A percentile compares a stretch with the other conserved stretches of the same genome.
These are phyloP conservation scores for Phytophthora meadii DNA, from an alignment of 352 stramenopile species.

Conservation along the genomic window DNA sequence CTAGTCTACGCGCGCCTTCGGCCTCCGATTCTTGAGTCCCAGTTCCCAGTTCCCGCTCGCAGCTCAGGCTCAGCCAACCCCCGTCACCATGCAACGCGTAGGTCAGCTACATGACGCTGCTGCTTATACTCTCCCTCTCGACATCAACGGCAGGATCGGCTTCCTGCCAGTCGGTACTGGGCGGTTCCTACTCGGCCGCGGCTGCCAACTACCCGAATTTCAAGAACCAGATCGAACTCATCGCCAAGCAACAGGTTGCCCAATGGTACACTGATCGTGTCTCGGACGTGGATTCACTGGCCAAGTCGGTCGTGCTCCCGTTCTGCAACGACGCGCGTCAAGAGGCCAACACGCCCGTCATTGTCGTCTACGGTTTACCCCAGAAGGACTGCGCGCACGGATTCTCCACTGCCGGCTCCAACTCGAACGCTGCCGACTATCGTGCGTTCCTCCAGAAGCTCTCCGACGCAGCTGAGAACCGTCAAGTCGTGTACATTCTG, in stretches of 20 bases:
- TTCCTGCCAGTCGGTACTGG: conserved; percentile 16
- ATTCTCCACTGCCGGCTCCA: conserved; percentile 46
- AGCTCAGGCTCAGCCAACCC: no score
- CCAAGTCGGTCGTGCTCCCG: conserved; percentile 31
- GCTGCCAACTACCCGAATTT: conserved; percentile 41
- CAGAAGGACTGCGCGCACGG: conserved; percentile 63
- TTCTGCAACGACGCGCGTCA: conserved; percentile 17
- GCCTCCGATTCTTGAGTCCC: no score
- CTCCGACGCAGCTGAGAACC: conserved; percentile 33
- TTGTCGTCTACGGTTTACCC: conserved; percentile 69
- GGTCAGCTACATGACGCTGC: conserved; percentile 24
- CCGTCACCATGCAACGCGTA: conserved; percentile 24
- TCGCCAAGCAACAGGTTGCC: conserved; percentile 44
- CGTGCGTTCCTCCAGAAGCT: conserved; percentile 50
- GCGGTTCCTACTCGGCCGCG: conserved; percentile 37
- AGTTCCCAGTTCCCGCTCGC: no score
- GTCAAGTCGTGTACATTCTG: conserved; percentile 63
- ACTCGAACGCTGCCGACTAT: conserved; percentile 46
- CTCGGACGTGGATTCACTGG: conserved; percentile 25
- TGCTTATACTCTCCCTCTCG: no score
- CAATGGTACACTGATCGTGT: conserved; percentile 65
- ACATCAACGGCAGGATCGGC: conserved; percentile 4
- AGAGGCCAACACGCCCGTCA: conserved; percentile 27
- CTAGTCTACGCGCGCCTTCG: no score
- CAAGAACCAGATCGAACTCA: conserved; percentile 42